These are phyloP conservation scores for Chimonanthus praecox DNA, from an alignment of 164 flowering plant genomes.

Conservation along the genomic window DNA sequence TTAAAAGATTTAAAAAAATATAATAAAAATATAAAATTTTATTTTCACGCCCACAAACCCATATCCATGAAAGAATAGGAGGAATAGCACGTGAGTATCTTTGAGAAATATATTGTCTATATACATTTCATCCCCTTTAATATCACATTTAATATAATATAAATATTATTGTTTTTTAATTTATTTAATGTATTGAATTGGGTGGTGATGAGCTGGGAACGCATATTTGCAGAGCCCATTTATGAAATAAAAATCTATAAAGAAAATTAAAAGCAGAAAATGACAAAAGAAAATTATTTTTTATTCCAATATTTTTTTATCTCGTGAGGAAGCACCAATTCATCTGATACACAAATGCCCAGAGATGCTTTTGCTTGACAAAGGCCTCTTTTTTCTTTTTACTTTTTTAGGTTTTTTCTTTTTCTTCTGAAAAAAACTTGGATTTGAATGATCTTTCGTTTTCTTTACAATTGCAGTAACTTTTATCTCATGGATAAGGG, in stretches of 20 bases:
- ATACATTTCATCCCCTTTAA: not conserved
- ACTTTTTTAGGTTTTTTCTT: too few species aligned
- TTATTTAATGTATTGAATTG: constrained; percentile 5
- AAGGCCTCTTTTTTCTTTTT: not conserved
- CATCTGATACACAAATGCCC: constrained; percentile 8
- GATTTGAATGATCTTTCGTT: too few species aligned
- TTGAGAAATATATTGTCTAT: not conserved
- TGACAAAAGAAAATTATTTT: constrained; percentile 35
- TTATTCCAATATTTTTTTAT: constrained; percentile 5
- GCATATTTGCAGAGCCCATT: constrained; percentile 30
- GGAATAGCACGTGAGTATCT: not conserved
- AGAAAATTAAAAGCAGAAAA: constrained; percentile 38
- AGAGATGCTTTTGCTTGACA: constrained; percentile 8
- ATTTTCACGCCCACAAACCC: not conserved
- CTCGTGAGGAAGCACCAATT: constrained; percentile 15
- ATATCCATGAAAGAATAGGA: not conserved
- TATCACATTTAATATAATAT: not conserved
- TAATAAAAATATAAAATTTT: too few species aligned
- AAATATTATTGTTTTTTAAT: not conserved
- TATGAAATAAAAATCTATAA: constrained; percentile 24
- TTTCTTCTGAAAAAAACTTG: too few species aligned
- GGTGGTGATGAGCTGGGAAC: constrained; percentile 21
- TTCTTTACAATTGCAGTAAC: too few species aligned
- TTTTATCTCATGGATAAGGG: too few species aligned
- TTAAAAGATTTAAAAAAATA: too few species aligned